These are phyloP conservation scores for Pseudogymnoascus pannorum DNA, from an alignment of 2,329 filamentous ascomycete species.

Conservation along the genomic window DNA sequence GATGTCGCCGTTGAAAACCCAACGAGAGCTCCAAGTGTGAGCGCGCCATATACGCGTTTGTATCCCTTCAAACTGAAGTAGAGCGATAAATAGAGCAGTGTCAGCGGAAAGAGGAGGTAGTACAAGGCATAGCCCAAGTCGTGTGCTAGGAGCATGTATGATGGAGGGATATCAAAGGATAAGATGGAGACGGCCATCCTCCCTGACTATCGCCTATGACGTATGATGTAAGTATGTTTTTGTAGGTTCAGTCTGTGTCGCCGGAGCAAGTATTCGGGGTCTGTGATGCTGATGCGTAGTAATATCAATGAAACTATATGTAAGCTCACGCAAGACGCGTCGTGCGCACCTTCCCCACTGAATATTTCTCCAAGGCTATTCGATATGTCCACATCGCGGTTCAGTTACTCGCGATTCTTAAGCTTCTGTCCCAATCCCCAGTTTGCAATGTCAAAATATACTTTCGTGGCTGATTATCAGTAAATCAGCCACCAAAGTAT, in stretches of 20 bases:
- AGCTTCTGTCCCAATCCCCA: neutral
- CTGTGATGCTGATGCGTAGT: neutral
- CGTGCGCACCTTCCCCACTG: neutral
- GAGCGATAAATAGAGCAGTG: conserved; percentile 28
- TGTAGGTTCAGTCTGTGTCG: neutral
- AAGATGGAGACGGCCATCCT: conserved; percentile 12
- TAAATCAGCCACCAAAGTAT: too few relatives aligned
- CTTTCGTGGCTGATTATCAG: neutral
- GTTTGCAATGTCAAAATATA: neutral
- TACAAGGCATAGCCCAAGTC: conserved; percentile 22
- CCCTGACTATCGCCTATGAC: neutral
- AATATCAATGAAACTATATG: neutral
- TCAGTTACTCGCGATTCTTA: neutral
- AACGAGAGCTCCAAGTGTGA: conserved; percentile 21
- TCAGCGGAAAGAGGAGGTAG: conserved; percentile 24
- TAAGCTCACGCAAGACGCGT: neutral
- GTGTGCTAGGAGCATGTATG: conserved; percentile 20
- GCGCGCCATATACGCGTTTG: conserved; percentile 19
- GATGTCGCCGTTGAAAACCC: conserved; percentile 24
- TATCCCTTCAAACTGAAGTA: conserved; percentile 25
- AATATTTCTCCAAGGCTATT: neutral
- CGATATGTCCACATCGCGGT: neutral
- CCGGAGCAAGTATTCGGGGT: neutral
- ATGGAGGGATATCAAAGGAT: conserved; percentile 18
- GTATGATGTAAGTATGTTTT: neutral